Conservation (phyloP, 2,329 filamentous ascomycete species). For the Beauveria brongniartii region DNA sequence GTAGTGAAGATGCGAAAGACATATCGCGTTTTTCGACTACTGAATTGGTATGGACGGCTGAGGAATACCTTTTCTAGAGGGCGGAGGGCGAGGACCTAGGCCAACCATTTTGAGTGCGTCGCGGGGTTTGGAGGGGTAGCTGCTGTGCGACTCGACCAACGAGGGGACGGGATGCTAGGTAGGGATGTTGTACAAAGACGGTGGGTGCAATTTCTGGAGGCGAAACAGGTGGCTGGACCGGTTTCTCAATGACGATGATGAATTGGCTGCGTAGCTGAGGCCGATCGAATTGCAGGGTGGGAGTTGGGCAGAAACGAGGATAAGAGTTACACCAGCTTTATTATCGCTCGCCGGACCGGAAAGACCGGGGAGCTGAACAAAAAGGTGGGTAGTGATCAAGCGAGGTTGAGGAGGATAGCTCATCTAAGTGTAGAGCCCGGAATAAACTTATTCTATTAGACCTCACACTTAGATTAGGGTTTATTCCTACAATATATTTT, state of each 20-base stretch:
- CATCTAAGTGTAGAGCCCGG: no score
- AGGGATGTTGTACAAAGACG: neutral
- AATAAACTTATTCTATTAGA: no score
- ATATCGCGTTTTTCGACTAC: neutral
- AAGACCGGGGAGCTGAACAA: neutral
- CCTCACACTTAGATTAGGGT: no score
- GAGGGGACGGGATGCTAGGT: neutral
- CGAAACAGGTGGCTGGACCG: neutral
- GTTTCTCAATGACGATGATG: neutral
- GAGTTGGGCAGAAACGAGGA: slow-evolving; percentile 2
- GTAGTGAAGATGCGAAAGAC: neutral
- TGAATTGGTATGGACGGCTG: neutral
- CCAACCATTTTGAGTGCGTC: slow-evolving; percentile 12
- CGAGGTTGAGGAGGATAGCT: no score
- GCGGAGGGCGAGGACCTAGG: slow-evolving; percentile 12
- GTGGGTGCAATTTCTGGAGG: neutral
- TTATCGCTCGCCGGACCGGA: neutral
- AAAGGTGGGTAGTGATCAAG: no score
- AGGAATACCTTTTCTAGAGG: slow-evolving; percentile 11
- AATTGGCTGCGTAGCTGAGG: neutral
- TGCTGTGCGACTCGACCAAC: neutral
- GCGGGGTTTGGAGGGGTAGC: slow-evolving; percentile 14
- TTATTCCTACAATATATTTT: no score
- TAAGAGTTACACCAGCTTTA: neutral
- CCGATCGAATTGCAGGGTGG: neutral